Conservation (phyloP, 108 stramenopile species). For the Nannochloropsis granulata region DNA sequence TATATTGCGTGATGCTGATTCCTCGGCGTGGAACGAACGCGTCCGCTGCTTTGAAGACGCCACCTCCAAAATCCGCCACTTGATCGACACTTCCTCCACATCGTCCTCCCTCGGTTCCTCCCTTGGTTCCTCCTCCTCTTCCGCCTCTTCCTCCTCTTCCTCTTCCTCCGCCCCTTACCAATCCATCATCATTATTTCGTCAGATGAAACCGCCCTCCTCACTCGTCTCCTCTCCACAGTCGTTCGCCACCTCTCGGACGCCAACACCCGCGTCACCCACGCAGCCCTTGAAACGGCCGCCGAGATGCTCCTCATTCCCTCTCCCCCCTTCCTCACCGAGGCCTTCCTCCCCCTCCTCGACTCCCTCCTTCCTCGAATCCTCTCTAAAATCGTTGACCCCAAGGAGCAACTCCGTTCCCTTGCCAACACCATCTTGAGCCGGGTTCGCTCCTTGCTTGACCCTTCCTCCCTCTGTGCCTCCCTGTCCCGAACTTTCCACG, state of each 20-base stretch:
- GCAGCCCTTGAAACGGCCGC: neutral
- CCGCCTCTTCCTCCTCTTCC: neutral
- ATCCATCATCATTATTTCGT: neutral
- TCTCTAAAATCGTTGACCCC: neutral
- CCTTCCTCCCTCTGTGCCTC: neutral
- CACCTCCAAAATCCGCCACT: neutral
- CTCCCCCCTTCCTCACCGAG: neutral
- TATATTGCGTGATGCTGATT: neutral
- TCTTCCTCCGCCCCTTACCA: neutral
- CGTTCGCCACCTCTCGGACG: neutral
- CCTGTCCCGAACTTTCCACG: neutral
- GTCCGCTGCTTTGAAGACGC: neutral
- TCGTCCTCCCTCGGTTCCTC: neutral
- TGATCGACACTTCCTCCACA: neutral
- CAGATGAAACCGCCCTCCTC: neutral
- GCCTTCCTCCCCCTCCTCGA: neutral
- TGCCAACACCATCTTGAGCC: neutral
- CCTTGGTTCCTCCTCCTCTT: neutral
- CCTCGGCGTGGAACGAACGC: neutral
- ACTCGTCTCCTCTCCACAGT: neutral
- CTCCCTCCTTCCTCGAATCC: neutral
- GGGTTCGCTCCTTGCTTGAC: neutral
- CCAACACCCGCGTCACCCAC: neutral
- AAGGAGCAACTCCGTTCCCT: neutral
- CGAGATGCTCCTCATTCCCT: neutral